Evolutionary conservation across 768 basidiomycete genomes (phyloP).

Genomic region (Gymnopilus junonius): DNA sequence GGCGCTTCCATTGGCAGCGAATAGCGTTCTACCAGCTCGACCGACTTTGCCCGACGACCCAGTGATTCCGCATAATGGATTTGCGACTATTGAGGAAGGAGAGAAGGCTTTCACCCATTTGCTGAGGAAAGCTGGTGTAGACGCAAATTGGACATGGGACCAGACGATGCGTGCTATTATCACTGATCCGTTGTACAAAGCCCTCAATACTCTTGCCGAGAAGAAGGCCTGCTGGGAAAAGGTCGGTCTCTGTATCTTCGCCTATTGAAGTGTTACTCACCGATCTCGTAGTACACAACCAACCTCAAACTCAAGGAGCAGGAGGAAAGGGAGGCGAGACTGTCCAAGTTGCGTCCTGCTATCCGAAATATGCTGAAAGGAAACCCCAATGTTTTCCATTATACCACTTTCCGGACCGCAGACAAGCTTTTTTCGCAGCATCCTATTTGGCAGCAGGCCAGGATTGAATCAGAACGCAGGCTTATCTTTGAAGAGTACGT

Average conservation of each 20-base stretch:
- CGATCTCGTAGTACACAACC: conserved; percentile 67
- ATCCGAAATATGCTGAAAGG: conserved; percentile 85
- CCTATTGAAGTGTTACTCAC: background rate
- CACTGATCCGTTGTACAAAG: conserved; percentile 96
- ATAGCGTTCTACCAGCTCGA: conserved; percentile 68
- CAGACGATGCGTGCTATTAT: conserved; percentile 98
- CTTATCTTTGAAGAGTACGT: conserved; percentile 94
- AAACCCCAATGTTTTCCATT: conserved; percentile 88
- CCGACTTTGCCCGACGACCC: conserved; percentile 88
- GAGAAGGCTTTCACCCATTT: conserved; percentile 95
- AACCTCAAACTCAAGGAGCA: conserved; percentile 80
- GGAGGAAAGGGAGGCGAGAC: conserved; percentile 82
- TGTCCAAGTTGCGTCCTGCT: conserved; percentile 87
- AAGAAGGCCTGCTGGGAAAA: conserved; percentile 95
- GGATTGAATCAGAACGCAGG: conserved; percentile 82
- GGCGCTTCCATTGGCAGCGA: conserved; percentile 59
- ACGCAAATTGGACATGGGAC: conserved; percentile 97
- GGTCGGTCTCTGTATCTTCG: conserved; percentile 47
- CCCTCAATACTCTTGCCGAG: conserved; percentile 90
- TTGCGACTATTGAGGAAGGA: conserved; percentile 83
- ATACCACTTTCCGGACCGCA: conserved; percentile 89
- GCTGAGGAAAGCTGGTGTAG: conserved; percentile 87
- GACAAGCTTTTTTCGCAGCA: conserved; percentile 86
- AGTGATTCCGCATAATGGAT: conserved; percentile 89
- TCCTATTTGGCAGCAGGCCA: conserved; percentile 89